A percentile compares a stretch with the other conserved stretches of the same genome.
Conservation (phyloP, 2,329 filamentous ascomycete genomes). For the Aphanocladium album region DNA sequence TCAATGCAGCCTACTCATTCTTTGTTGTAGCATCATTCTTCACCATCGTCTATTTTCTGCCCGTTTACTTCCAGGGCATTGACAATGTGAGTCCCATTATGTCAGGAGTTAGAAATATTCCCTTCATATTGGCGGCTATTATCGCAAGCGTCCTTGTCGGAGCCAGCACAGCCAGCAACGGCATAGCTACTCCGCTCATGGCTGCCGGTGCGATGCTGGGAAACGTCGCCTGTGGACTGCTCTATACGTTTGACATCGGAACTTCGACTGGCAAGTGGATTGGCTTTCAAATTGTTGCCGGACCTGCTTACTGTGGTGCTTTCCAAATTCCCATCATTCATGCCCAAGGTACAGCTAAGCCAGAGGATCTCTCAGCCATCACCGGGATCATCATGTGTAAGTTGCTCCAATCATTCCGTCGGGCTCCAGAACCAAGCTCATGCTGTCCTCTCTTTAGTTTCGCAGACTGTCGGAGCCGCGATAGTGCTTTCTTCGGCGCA, state of each 20-base stretch:
- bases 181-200: constrained; percentile 9
- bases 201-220: background rate
- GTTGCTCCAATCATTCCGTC: background rate
- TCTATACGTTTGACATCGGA: constrained; percentile 30
- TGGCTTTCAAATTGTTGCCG: constrained; percentile 42
- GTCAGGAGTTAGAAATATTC: constrained; percentile 32
- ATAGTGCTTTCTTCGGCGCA: background rate
- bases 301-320: constrained; percentile 34
- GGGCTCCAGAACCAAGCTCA: background rate
- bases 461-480: background rate
- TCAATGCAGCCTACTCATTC: background rate
- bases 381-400: constrained; percentile 7
- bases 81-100: constrained; percentile 27
- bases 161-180: background rate
- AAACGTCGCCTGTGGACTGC: constrained; percentile 21
- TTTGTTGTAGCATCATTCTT: background rate
- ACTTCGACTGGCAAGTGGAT: constrained; percentile 35
- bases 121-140: constrained; percentile 22
- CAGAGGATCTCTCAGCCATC: constrained; percentile 21
- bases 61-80: constrained; percentile 31
- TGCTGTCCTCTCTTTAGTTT: background rate
- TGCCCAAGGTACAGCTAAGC: constrained; percentile 26
- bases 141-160: background rate
- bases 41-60: constrained; percentile 26
- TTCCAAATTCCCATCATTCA: constrained; percentile 41